Evolutionary conservation across 768 basidiomycete genomes (phyloP).

Genomic region (Lactifluus subvellereus): DNA sequence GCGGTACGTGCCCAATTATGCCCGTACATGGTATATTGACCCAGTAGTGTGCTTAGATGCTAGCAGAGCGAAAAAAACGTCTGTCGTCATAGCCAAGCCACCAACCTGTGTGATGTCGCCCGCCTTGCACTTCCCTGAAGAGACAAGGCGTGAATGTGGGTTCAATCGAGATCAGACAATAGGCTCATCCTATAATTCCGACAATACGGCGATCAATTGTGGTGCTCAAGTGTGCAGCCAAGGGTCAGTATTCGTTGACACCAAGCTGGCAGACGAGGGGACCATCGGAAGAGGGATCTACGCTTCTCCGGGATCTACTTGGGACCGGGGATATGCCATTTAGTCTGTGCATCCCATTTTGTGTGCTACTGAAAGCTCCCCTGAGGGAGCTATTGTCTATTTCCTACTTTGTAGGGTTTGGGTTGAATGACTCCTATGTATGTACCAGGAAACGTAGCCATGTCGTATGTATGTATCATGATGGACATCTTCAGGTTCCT

Average conservation of each 20-base stretch:
- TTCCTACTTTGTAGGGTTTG: no score
- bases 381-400: no score
- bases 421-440: no score
- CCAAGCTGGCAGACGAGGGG: background rate
- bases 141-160: background rate
- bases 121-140: background rate
- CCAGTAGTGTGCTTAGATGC: background rate
- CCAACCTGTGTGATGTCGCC: background rate
- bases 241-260: constrained; percentile 1
- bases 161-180: background rate
- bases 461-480: no score
- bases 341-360: background rate
- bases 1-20: background rate
- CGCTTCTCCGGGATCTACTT: background rate
- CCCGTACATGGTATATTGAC: background rate
- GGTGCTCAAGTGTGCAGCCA: constrained; percentile 22
- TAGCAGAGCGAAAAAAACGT: background rate
- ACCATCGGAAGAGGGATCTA: background rate
- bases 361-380: no score
- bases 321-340: background rate
- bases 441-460: no score
- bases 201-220: constrained; percentile 7
- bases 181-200: background rate
- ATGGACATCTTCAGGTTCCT: no score
- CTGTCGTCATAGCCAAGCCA: background rate